These are phyloP conservation scores for Amylocarpus encephaloides DNA, from an alignment of 2,329 filamentous ascomycete species.

Conservation along the genomic window DNA sequence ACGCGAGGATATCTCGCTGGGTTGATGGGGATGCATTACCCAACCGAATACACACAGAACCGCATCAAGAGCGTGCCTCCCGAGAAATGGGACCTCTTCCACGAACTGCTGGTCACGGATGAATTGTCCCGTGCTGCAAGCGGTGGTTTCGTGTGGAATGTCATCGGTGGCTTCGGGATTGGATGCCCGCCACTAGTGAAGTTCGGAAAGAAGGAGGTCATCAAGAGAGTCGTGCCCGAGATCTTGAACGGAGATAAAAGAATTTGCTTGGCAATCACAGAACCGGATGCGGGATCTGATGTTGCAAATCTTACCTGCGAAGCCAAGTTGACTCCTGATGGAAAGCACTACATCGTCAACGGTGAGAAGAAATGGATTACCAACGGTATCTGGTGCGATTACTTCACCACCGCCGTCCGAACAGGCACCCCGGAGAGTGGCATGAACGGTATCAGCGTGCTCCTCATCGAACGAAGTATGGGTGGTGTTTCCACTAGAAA, in stretches of 20 bases:
- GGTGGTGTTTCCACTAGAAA: slow-evolving; percentile 86
- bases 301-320: slow-evolving; percentile 94
- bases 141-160: slow-evolving; percentile 93
- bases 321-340: slow-evolving; percentile 88
- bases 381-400: slow-evolving; percentile 94
- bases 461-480: slow-evolving; percentile 80
- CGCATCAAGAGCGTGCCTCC: slow-evolving; percentile 70
- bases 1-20: slow-evolving; percentile 90
- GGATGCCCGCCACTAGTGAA: slow-evolving; percentile 87
- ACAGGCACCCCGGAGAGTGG: slow-evolving; percentile 66
- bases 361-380: slow-evolving; percentile 99
- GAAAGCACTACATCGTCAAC: slow-evolving; percentile 99
- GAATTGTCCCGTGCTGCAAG: slow-evolving; percentile 85
- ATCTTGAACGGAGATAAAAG: slow-evolving; percentile 91
- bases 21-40: slow-evolving; percentile 78
- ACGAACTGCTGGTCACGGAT: slow-evolving; percentile 92
- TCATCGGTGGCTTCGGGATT: slow-evolving; percentile 95
- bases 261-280: slow-evolving; percentile 95
- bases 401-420: slow-evolving; percentile 94
- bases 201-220: slow-evolving; percentile 78
- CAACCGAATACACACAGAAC: slow-evolving; percentile 64
- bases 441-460: slow-evolving; percentile 86
- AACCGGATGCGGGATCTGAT: slow-evolving; percentile 90
- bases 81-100: slow-evolving; percentile 97
- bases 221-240: slow-evolving; percentile 81